Evolutionary conservation across 495 filamentous ascomycete species (phyloP).

Genomic region (Lepidopterella palustris): DNA sequence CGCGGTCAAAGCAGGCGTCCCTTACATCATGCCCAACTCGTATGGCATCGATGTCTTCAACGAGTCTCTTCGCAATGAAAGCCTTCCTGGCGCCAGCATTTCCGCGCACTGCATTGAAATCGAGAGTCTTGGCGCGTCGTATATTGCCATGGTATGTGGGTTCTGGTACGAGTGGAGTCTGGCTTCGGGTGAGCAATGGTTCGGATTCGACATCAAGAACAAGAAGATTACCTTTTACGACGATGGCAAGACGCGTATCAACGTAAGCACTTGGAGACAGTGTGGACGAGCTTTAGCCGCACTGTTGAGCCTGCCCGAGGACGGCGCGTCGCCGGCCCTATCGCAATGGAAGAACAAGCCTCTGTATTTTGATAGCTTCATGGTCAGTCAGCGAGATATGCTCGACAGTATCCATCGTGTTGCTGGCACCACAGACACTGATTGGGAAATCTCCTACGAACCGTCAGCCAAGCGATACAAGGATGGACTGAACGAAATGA

Average conservation of each 20-base stretch:
- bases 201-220: constrained; percentile 23
- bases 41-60: constrained; percentile 43
- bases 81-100: constrained; percentile 14
- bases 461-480: constrained; percentile 39
- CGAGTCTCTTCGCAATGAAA: constrained; percentile 36
- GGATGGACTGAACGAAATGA: constrained; percentile 38
- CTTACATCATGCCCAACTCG: constrained; percentile 57
- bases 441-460: constrained; percentile 53
- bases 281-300: constrained; percentile 39
- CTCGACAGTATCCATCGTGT: constrained; percentile 46
- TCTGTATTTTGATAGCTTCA: constrained; percentile 41
- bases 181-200: constrained; percentile 2
- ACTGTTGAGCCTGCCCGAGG: constrained; percentile 41
- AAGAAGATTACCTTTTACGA: constrained; percentile 20
- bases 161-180: constrained; percentile 45
- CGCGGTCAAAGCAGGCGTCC: constrained; percentile 54
- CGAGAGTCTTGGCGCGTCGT: constrained; percentile 43
- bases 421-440: constrained; percentile 43
- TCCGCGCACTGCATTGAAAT: constrained; percentile 33
- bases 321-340: constrained; percentile 27
- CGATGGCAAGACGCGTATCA: constrained; percentile 29
- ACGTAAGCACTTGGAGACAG: constrained; percentile 38
- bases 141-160: constrained; percentile 43
- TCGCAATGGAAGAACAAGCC: constrained; percentile 36
- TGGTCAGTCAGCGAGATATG: constrained; percentile 44